Base-by-base conservation (phyloP, 192 early-diverging fungal species). In the Haplosporangium gracile region DNA sequence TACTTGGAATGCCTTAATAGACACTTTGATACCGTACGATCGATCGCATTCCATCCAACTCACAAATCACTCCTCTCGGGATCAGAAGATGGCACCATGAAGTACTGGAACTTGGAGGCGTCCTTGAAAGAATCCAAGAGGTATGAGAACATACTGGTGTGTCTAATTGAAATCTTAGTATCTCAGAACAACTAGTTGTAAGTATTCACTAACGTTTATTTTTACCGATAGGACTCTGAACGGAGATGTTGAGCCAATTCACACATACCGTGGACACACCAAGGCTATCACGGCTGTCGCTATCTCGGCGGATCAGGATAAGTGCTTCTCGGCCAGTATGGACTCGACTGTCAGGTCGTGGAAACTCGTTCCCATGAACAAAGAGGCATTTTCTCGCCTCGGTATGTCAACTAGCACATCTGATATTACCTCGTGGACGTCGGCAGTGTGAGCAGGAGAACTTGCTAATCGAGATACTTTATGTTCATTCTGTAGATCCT, bases 11-110 rank as follows among this genome's bases (percentile, higher is more conserved):
- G 9, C 38, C 11, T 43, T 60, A 16, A 57, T 75, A 85, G 83
- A 70, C 84, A 86, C 49, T 63, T 86, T 47, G 84, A 86, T 70
- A 75, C 76, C 10, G 79, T 86, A 29, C 74, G 78, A n/a, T 86
- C 84, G 63, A 77, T 86, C 70, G 79, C 76, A 4, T 86, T 86
- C 53, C 84, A 86, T 71, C 90, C 92, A 16, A 88, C 72, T 9
- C 89, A 94, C 24, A 87, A 87, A 40, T 70, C 91, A 0, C 72
- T 97, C n/a, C 75, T 95, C 34, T 93, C 96, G 15, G 95, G 93
- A n/a, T 95, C 94, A 10, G 97, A 97, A 72, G 97, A 97, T 86
- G 91, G 92, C n/a, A 97, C 95, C 0, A 90, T 94, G 40, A 97
- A 96, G 77, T 82, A 96, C 53, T 96, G 95, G 95, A 93, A 95